Evolutionary conservation across 768 basidiomycete species (phyloP), one percentile per base, ranked within the genome.

Genomic region (Stropharia rugosoannulata): DNA sequence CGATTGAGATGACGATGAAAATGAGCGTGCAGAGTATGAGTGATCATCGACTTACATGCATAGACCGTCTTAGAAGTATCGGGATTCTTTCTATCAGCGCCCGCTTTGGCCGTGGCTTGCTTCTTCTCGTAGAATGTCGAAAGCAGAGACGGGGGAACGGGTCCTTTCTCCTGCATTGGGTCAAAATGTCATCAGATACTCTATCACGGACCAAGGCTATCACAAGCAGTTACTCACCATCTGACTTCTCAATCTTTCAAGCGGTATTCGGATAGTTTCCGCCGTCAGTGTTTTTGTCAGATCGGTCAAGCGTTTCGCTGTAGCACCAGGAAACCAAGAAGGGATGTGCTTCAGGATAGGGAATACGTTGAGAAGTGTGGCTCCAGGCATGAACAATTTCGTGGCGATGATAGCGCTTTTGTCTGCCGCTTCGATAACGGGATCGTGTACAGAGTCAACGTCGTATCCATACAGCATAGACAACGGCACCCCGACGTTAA

Each of bases 381-480:
- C 57, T 5, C 57, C 61, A 2, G 57, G 57, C 4, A 60, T 32
- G 12, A 59, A 25, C 16, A 60, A 42, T 0, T 41, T 16, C 1
- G 40, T 36, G 6, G 49, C 51, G 1, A 55, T 22, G 2, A 22
- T 13, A 1, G 51, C 18, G 41, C 32, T 44, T 27, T 55, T 36
- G 16, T 60, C 54, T 10, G 63, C 63, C 1, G 52, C 48, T 13
- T n/a, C 52, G 25, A 65, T 52, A 37, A 55, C 54, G 1, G 58
- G 59, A 37, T 65, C 64, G 9, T 62, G 51, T 4, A 61, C 15
- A 1, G 59, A 58, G 29, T 54, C 41, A 6, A 58, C 57, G 19
- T 60, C 54, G 35, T 62, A 61, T 18, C 59, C 64, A 47, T 61
- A 65, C 58, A 62, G 59, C 5, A 51, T 55, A 4, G 51, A 42